phyloP scores from a whole-genome alignment of 768 basidiomycete genomes.

The Dioszegia hungarica region DNA sequence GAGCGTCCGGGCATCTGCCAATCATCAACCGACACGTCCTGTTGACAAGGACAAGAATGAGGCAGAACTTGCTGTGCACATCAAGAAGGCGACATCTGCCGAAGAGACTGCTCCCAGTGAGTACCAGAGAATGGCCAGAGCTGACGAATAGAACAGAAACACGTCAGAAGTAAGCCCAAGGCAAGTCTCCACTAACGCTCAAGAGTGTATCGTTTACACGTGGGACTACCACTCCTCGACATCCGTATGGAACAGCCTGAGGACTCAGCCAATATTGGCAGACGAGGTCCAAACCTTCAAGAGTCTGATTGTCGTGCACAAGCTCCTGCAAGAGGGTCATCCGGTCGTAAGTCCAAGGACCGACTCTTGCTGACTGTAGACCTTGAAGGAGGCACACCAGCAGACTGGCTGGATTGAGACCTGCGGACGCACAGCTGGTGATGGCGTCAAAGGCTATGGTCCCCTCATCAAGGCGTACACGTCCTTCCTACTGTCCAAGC shows the following conservation, averaged over 20 bases:
- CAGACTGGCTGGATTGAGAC: constrained; percentile 99
- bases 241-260: constrained; percentile 94
- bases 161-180: constrained; percentile 74
- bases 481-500: constrained; percentile 88
- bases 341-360: constrained; percentile 61
- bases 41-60: constrained; percentile 99
- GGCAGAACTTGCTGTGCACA: constrained; percentile 83
- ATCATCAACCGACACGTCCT: constrained; percentile 88
- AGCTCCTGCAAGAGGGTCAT: constrained; percentile 96
- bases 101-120: constrained; percentile 86
- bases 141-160: constrained; percentile 68
- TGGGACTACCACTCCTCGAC: constrained; percentile 99
- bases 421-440: constrained; percentile 82
- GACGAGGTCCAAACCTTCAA: constrained; percentile 99
- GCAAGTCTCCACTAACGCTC: too few species aligned
- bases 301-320: constrained; percentile 93
- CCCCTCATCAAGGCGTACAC: constrained; percentile 92
- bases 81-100: constrained; percentile 95
- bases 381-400: constrained; percentile 91
- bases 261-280: constrained; percentile 92
- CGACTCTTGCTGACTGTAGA: constrained; percentile 53
- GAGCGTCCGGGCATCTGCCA: constrained; percentile 53
- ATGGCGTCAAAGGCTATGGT: constrained; percentile 81
- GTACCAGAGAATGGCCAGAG: background rate
- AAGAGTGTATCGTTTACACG: constrained; percentile 98